These are phyloP conservation scores for Raphanus sativus DNA, from an alignment of 345 rosid species.

Conservation along the genomic window DNA sequence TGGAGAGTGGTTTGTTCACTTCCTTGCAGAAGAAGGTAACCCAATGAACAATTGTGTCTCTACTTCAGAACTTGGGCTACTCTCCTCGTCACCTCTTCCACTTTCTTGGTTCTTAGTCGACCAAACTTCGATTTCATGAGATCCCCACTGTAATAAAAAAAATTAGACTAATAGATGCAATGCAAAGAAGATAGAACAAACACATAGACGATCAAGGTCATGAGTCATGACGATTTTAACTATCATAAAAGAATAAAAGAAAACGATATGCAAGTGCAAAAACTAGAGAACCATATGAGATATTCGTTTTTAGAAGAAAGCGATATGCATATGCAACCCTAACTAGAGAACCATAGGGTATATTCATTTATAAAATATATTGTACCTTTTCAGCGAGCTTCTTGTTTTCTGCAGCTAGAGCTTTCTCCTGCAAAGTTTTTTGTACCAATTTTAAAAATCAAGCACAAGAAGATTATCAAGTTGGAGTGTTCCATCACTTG, in stretches of 20 bases:
- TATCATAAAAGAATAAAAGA: constrained; percentile 1
- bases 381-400: constrained; percentile 57
- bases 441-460: constrained; percentile 21
- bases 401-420: constrained; percentile 57
- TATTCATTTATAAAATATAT: constrained; percentile 1
- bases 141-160: constrained; percentile 44
- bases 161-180: neutral
- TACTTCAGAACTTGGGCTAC: constrained; percentile 65
- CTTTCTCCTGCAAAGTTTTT: constrained; percentile 52
- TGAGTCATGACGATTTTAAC: constrained; percentile 8
- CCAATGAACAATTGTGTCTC: constrained; percentile 91
- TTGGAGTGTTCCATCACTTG: constrained; percentile 24
- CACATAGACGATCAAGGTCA: neutral
- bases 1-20: constrained; percentile 35
- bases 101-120: constrained; percentile 32
- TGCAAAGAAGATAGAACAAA: constrained; percentile 11
- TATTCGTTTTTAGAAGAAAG: neutral
- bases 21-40: constrained; percentile 52
- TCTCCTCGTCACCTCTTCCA: constrained; percentile 40
- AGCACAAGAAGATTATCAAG: neutral
- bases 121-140: constrained; percentile 26
- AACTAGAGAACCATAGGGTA: constrained; percentile 12
- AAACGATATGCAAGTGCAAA: neutral
- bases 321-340: constrained; percentile 19
- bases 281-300: constrained; percentile 8